A percentile compares a stretch with the other conserved stretches of the same genome.
These are phyloP conservation scores for Penicillium verhagenii DNA, from an alignment of 495 filamentous ascomycete species.

Conservation along the genomic window DNA sequence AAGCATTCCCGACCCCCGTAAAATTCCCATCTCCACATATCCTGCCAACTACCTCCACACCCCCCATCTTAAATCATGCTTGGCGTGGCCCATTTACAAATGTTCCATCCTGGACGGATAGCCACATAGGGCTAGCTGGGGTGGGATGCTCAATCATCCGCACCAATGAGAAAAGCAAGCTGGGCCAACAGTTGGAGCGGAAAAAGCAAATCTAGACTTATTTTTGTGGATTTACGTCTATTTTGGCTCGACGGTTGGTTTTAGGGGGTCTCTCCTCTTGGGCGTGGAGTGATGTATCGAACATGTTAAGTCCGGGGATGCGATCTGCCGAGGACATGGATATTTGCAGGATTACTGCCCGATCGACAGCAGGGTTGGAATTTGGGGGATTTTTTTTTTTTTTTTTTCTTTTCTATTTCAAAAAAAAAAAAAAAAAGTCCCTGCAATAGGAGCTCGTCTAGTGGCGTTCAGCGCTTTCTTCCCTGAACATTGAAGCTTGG, in stretches of 20 bases:
- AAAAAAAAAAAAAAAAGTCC: too few species aligned
- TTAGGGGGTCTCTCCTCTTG: neutral
- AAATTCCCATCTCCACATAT: neutral
- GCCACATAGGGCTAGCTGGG: constrained; percentile 20
- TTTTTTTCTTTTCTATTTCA: too few species aligned
- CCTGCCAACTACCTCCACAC: neutral
- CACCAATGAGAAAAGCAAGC: constrained; percentile 7
- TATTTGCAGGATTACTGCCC: neutral
- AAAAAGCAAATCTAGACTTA: constrained; percentile 8
- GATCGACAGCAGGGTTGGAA: neutral
- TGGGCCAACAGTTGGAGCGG: constrained; percentile 13
- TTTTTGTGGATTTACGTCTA: neutral
- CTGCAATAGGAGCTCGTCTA: too few species aligned
- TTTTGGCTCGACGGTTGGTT: too few species aligned
- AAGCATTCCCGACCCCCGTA: neutral
- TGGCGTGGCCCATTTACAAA: constrained; percentile 20
- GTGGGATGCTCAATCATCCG: constrained; percentile 15
- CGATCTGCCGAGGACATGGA: constrained; percentile 11
- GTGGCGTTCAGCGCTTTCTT: too few species aligned
- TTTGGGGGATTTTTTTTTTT: neutral
- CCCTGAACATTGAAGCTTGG: too few species aligned
- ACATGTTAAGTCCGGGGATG: too few species aligned
- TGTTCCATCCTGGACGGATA: constrained; percentile 28
- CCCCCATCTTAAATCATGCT: constrained; percentile 6
- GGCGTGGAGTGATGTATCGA: constrained; percentile 16